Evolutionary conservation across 1,284 basidiomycete species (phyloP), one percentile per base, ranked within the genome.

Genomic region (Cryptococcus maquisensis): DNA sequence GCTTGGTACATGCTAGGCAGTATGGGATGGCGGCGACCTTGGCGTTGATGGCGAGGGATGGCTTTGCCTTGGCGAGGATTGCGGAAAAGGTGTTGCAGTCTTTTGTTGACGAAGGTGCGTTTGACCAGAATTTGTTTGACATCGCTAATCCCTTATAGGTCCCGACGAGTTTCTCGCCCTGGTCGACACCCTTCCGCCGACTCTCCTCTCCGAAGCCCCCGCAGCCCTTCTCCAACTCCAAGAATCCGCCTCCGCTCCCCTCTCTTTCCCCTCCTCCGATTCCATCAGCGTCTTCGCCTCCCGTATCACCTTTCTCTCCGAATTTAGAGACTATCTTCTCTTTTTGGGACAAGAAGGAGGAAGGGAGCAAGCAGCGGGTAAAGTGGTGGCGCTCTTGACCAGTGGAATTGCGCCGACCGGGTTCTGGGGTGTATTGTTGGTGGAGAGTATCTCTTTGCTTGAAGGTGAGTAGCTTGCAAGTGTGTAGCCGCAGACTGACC

Each of bases 301-400:
- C 2, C 67, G 72, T 20, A 65, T 81, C 28, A 62, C 70, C 15
- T 80, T 80, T 72, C 64, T 81, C 9, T 72, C 78, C 16, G 68
- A 76, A 47, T 79, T 80, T 61, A 63, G 77, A 39, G 77, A 79
- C 59, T 79, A 79, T 59, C 68, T 79, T 36, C 67, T 77, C 4
- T 73, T 74, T 52, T 67, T 75, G 32, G 59, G 61, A 0, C 62
- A 68, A 37, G 77, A 72, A 2, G 69, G 68, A 6, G 69, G 68
- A 6, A 64, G 68, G n/a, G 57, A 64, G 20, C 58, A 62, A 35
- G 78, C 78, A 0, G 77, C 78, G 0, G 62, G 62, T 20, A 63
- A 73, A 40, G 55, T 81, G 44, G 71, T 78, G 23, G 60, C 65
- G 15, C 59, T 80, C 39, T 60, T 81, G 47, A 72, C 65, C 9